Percentiles rank a stretch among this genome's conserved stretches.
Evolutionary conservation across 768 basidiomycete genomes (phyloP).

Genomic region (Lactarius tabidus): DNA sequence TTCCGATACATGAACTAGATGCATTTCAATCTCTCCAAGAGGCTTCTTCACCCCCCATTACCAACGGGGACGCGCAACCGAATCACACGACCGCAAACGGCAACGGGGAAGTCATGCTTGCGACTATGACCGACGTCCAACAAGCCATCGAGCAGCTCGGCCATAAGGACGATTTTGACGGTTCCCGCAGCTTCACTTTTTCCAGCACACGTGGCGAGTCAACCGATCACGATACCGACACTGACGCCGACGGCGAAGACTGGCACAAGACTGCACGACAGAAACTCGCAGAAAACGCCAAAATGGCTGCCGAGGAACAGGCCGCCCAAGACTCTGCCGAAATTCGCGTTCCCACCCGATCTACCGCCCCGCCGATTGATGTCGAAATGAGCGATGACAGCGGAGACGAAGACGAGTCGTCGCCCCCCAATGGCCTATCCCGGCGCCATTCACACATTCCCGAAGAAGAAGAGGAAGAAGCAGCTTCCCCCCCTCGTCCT

Average conservation of each 20-base stretch:
- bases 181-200: conserved; percentile 71
- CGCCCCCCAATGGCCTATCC: background rate
- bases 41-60: conserved; percentile 30
- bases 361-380: conserved; percentile 58
- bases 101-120: conserved; percentile 67
- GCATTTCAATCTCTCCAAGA: conserved; percentile 46
- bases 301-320: conserved; percentile 56
- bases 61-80: background rate
- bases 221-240: conserved; percentile 46
- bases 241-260: conserved; percentile 46
- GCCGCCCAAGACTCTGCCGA: conserved; percentile 45
- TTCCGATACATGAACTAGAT: conserved; percentile 4
- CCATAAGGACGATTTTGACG: conserved; percentile 48
- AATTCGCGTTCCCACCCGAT: conserved; percentile 30
- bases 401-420: conserved; percentile 55
- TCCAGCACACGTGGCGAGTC: conserved; percentile 55
- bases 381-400: conserved; percentile 80
- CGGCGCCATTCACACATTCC: conserved; percentile 52
- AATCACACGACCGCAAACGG: background rate
- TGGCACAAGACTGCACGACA: conserved; percentile 64
- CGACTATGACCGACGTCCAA: conserved; percentile 88
- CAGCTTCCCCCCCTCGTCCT: background rate
- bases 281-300: conserved; percentile 68
- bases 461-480: conserved; percentile 66
- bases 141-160: conserved; percentile 86